phyloP scores from a whole-genome alignment of 2,329 filamentous ascomycete species.

The Fusarium avenaceum region DNA sequence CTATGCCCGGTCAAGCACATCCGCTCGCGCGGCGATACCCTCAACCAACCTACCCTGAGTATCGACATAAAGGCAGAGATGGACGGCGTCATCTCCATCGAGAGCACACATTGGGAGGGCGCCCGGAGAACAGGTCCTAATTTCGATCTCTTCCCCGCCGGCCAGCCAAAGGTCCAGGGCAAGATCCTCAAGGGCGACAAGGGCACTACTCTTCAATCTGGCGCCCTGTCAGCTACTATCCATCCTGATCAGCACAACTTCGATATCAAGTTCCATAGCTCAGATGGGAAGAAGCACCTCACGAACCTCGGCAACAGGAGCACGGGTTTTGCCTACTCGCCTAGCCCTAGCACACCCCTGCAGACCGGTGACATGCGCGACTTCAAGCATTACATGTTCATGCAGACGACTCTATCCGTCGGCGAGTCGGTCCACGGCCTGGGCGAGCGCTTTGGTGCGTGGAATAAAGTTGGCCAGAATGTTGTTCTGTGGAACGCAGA shows the following conservation, averaged over 20 bases:
- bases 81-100: slow-evolving; percentile 58
- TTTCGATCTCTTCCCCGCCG: slow-evolving; percentile 57
- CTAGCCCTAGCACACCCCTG: slow-evolving; percentile 53
- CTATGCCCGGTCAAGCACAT: slow-evolving; percentile 70
- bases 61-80: slow-evolving; percentile 55
- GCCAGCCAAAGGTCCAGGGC: slow-evolving; percentile 50
- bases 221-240: slow-evolving; percentile 54
- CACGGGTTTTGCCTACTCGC: slow-evolving; percentile 57
- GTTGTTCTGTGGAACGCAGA: slow-evolving; percentile 75
- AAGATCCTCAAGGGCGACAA: slow-evolving; percentile 51
- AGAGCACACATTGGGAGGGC: slow-evolving; percentile 58
- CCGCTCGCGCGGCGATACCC: slow-evolving; percentile 65
- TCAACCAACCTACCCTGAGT: slow-evolving; percentile 68
- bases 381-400: slow-evolving; percentile 69
- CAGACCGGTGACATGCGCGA: slow-evolving; percentile 56
- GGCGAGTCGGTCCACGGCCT: slow-evolving; percentile 80
- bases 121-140: slow-evolving; percentile 55
- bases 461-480: slow-evolving; percentile 80
- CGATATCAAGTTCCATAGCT: slow-evolving; percentile 56
- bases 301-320: slow-evolving; percentile 57
- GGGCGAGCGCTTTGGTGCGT: slow-evolving; percentile 81
- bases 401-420: slow-evolving; percentile 67
- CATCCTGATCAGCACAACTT: slow-evolving; percentile 55
- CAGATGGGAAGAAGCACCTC: slow-evolving; percentile 54
- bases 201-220: slow-evolving; percentile 55